These are phyloP conservation scores for Ensete ventricosum DNA, from an alignment of 176 grass and related monocot species.

Conservation along the genomic window DNA sequence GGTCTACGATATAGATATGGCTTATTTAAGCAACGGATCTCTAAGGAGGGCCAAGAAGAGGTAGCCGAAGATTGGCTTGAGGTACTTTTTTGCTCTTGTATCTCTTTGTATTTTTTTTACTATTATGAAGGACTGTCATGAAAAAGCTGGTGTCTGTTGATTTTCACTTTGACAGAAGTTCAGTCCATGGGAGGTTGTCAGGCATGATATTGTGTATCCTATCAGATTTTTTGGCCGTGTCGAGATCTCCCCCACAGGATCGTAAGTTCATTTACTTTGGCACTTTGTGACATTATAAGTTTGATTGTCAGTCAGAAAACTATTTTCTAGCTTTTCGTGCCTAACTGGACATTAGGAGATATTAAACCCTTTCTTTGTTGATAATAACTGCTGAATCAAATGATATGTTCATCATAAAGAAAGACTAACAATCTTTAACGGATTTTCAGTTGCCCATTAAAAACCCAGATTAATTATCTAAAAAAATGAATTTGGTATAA, in stretches of 20 bases:
- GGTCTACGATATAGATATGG: constrained; percentile 91
- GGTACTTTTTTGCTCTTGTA: constrained; percentile 31
- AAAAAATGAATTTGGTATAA: too few relatives aligned
- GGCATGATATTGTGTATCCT: constrained; percentile 70
- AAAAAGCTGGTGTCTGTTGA: constrained; percentile 13
- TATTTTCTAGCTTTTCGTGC: too few relatives aligned
- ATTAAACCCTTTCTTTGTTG: too few relatives aligned
- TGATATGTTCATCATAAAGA: too few relatives aligned
- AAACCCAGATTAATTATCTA: too few relatives aligned
- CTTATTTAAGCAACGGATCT: constrained; percentile 72
- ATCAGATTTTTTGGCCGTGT: constrained; percentile 88
- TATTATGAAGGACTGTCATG: constrained; percentile 5
- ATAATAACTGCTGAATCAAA: too few relatives aligned
- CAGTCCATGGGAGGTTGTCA: constrained; percentile 86
- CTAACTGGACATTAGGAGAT: too few relatives aligned
- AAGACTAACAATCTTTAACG: too few relatives aligned
- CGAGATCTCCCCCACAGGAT: constrained; percentile 43
- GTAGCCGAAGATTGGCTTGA: constrained; percentile 94
- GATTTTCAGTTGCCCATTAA: too few relatives aligned
- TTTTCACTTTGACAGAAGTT: constrained; percentile 60
- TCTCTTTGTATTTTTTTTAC: constrained; percentile 19
- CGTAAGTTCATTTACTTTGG: constrained; percentile 38
- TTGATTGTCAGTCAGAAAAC: too few relatives aligned
- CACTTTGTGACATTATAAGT: background rate
- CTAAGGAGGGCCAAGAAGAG: constrained; percentile 85